phyloP scores from a whole-genome alignment of 495 filamentous ascomycete genomes.

The Trichoderma erinaceum region DNA sequence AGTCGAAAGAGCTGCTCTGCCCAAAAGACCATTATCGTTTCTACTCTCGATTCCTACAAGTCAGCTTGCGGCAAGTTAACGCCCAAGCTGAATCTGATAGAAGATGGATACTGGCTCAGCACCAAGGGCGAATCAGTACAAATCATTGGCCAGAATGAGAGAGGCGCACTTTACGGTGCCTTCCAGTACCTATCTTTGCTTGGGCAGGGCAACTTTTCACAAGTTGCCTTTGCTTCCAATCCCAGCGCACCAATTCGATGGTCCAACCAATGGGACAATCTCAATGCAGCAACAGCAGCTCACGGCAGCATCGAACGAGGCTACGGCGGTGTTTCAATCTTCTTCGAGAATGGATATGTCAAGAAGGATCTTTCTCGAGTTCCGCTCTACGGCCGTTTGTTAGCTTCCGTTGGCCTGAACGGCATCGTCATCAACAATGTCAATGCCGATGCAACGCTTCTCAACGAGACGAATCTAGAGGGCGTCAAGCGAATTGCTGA shows the following conservation, averaged over 20 bases:
- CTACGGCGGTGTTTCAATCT: slow-evolving; percentile 64
- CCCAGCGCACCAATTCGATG: slow-evolving; percentile 59
- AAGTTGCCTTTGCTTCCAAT: slow-evolving; percentile 47
- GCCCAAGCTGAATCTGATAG: slow-evolving; percentile 38
- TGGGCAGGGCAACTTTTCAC: slow-evolving; percentile 54
- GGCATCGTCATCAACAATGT: slow-evolving; percentile 66
- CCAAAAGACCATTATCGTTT: slow-evolving; percentile 45
- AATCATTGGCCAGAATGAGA: slow-evolving; percentile 62
- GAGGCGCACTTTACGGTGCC: slow-evolving; percentile 62
- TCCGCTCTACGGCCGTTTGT: slow-evolving; percentile 57
- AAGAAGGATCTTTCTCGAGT: slow-evolving; percentile 52
- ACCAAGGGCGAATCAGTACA: slow-evolving; percentile 39
- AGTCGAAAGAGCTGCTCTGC: slow-evolving; percentile 20
- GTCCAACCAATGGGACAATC: slow-evolving; percentile 71
- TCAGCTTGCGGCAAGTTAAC: slow-evolving; percentile 29
- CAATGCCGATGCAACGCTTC: slow-evolving; percentile 56
- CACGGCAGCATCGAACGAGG: slow-evolving; percentile 60
- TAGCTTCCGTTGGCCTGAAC: slow-evolving; percentile 64
- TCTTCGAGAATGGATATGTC: slow-evolving; percentile 54
- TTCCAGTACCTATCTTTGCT: slow-evolving; percentile 63
- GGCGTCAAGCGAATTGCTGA: slow-evolving; percentile 59
- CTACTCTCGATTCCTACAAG: slow-evolving; percentile 49
- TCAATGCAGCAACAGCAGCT: slow-evolving; percentile 33
- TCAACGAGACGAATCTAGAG: slow-evolving; percentile 51
- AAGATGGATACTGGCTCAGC: slow-evolving; percentile 60